These are phyloP conservation scores for Ceratobasidium sp. DNA, from an alignment of 1,284 basidiomycete genomes.

Conservation along the genomic window DNA sequence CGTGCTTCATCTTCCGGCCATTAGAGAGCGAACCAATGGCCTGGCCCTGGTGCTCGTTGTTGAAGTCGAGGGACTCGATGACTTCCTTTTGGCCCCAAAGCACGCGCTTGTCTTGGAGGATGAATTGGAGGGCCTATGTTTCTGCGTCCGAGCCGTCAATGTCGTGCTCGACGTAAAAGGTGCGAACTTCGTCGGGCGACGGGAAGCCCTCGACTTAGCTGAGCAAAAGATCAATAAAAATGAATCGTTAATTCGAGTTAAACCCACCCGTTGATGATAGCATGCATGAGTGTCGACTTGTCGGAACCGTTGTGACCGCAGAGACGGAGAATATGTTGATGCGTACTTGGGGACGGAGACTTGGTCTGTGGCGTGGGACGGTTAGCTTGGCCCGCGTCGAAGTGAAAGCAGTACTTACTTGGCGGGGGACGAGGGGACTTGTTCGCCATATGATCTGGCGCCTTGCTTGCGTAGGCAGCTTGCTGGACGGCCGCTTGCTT, in stretches of 20 bases:
- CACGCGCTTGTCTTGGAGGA: constrained; percentile 88
- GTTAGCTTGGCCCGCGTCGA: no score
- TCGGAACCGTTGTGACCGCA: constrained; percentile 99
- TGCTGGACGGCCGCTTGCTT: no score
- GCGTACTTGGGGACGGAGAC: no score
- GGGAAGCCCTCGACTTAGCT: constrained; percentile 98
- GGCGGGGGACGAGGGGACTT: no score
- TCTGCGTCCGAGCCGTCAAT: constrained; percentile 96
- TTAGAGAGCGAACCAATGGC: constrained; percentile 76
- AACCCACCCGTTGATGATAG: constrained; percentile 83
- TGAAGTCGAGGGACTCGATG: constrained; percentile 87
- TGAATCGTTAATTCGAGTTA: not conserved
- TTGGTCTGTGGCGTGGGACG: no score
- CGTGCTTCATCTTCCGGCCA: no score
- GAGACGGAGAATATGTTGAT: constrained; percentile 64
- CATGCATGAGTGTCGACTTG: constrained; percentile 98
- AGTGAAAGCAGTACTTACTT: no score
- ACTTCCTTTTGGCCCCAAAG: constrained; percentile 79
- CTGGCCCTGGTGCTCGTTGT: constrained; percentile 84
- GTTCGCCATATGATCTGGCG: no score
- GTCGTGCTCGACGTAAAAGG: constrained; percentile 99
- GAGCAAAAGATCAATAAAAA: constrained; percentile 46
- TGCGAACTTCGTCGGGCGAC: constrained; percentile 93
- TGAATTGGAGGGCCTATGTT: constrained; percentile 91
- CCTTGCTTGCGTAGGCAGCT: no score